Percentiles rank a stretch among this genome's conserved stretches.
Conservation (phyloP, 2,329 filamentous ascomycete species). For the Neopestalotiopsis clavispora region DNA sequence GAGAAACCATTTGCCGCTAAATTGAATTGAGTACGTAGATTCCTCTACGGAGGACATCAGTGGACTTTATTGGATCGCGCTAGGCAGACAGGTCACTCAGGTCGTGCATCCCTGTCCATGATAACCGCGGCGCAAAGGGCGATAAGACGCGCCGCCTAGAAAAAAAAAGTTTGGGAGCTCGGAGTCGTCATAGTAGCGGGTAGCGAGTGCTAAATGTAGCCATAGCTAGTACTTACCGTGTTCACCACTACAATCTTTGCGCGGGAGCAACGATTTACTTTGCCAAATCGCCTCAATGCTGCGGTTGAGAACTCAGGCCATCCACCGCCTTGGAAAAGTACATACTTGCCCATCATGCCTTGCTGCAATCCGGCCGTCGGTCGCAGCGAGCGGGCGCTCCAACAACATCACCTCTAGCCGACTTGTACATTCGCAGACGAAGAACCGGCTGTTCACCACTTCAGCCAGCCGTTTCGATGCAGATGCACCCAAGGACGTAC, state of each 20-base stretch:
- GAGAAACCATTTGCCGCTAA: constrained; percentile 6
- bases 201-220: too few species aligned
- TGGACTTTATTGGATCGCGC: not conserved
- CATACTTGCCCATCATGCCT: constrained; percentile 36
- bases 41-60: not conserved
- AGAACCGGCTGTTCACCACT: not conserved
- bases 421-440: not conserved
- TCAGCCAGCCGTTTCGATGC: not conserved
- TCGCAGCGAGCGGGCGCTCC: constrained; percentile 7
- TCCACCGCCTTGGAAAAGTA: constrained; percentile 32
- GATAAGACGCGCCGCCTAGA: constrained; percentile 15
- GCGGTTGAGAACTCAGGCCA: constrained; percentile 33
- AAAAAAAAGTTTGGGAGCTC: constrained; percentile 16
- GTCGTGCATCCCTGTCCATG: not conserved
- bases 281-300: constrained; percentile 36
- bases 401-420: not conserved
- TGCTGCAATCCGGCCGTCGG: constrained; percentile 17
- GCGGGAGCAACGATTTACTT: not conserved
- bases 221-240: too few species aligned
- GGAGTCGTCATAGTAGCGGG: not conserved
- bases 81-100: not conserved
- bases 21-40: not conserved
- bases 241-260: not conserved
- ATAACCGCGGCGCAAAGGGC: not conserved
- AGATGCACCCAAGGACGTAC: not conserved